Evolutionary conservation across 805 yeast genomes (phyloP), one percentile per base, ranked within the genome.

Genomic region (Metschnikowia baotianmanensis): DNA sequence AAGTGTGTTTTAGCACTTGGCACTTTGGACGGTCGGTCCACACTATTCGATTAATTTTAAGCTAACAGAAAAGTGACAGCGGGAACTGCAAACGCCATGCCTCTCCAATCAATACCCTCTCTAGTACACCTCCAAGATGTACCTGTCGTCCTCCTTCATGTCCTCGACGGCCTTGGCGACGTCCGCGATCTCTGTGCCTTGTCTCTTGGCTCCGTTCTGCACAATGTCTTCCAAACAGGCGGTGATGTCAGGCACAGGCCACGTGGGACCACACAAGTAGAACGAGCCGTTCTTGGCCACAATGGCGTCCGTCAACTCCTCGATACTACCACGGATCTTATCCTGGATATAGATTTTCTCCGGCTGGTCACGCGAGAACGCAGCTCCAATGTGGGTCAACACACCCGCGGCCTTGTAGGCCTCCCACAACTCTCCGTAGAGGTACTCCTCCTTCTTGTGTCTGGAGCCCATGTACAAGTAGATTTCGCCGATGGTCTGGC

Each of bases 211-310:
- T 49, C 86, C 96, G 33, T 76, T 75, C 18, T 65, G 63, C 37
- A 89, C 74, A 53, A 91, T 84, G 50, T 87, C 96, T 57, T 84
- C 84, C 52, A 91, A 71, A 55, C 96, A 95, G 31, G 83, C 84
- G 38, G 96, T 86, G 55, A 91, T 86, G 62, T 90, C 96, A 9
- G 98, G 96, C 58, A 91, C 97, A 24, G 98, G 98, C 98, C 98
- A 91, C 2, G 97, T 91, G 31, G 98, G 98, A 48, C 98, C 98
- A 80, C 98, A 91, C 61, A 91, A 75, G 70, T 91, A 91, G 78
- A 91, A 91, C 19, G 89, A 82, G 43, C 98, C 98, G 43, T 82
- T 70, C 67, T 89, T 76, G 48, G 71, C 68, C 31, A 82, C 83
- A 64, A 91, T 79, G 36, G 96, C 90, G 31, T 80, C 86, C 34